Evolutionary conservation across 805 yeast genomes (phyloP).

Genomic region (Nematodospora valgi): DNA sequence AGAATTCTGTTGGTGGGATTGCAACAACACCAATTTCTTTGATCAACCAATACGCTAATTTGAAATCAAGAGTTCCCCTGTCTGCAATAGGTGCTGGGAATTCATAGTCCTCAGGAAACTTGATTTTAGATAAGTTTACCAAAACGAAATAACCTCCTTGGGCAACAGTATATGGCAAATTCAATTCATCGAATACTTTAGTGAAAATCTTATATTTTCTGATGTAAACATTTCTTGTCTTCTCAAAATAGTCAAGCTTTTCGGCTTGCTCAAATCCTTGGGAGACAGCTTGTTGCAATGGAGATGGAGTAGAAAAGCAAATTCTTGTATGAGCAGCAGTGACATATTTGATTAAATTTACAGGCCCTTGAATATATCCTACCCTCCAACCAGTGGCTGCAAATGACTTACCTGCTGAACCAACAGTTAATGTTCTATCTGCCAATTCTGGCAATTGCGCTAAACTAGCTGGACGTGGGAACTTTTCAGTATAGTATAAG

Average conservation of each 20-base stretch:
- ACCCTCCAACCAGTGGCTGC: conserved; percentile 99
- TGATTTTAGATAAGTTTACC: conserved; percentile 80
- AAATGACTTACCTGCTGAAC: conserved; percentile 96
- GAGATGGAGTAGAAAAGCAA: conserved; percentile 87
- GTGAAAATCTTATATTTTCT: conserved; percentile 73
- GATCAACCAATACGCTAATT: conserved; percentile 88
- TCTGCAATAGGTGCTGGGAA: conserved; percentile 66
- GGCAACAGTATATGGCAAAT: conserved; percentile 84
- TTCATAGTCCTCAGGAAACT: conserved; percentile 68
- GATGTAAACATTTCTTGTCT: conserved; percentile 63
- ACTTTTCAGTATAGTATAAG: conserved; percentile 63
- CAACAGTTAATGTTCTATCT: conserved; percentile 80
- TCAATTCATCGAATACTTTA: conserved; percentile 77
- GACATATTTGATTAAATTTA: conserved; percentile 77
- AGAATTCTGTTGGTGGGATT: conserved; percentile 96
- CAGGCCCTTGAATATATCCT: conserved; percentile 91
- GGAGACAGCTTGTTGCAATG: conserved; percentile 89
- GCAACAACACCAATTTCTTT: conserved; percentile 92
- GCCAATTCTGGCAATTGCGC: conserved; percentile 65
- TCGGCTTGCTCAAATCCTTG: conserved; percentile 65
- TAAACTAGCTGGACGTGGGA: conserved; percentile 82
- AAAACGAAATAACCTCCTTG: conserved; percentile 93
- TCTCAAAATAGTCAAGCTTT: conserved; percentile 61
- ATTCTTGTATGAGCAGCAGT: conserved; percentile 91
- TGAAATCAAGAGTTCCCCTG: conserved; percentile 78